A percentile compares a stretch with the other conserved stretches of the same genome.
phyloP scores from a whole-genome alignment of 495 filamentous ascomycete species.

The Lindgomyces ingoldianus region DNA sequence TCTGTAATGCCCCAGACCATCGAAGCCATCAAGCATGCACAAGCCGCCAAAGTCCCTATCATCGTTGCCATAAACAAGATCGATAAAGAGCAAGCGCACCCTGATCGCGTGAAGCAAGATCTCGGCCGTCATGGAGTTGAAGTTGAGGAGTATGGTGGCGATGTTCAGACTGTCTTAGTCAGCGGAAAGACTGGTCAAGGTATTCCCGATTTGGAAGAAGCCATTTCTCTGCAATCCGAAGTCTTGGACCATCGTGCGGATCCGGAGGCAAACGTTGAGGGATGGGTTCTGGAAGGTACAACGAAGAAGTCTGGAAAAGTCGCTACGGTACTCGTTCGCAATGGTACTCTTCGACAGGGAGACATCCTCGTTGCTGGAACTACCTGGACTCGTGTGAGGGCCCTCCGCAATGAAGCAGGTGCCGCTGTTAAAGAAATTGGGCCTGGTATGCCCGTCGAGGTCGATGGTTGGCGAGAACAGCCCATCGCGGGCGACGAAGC shows the following conservation, averaged over 20 bases:
- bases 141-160: conserved; percentile 93
- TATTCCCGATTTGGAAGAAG: conserved; percentile 90
- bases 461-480: conserved; percentile 92
- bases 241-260: conserved; percentile 88
- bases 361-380: conserved; percentile 85
- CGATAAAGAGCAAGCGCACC: conserved; percentile 78
- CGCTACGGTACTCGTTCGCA: conserved; percentile 83
- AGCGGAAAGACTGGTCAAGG: conserved; percentile 93
- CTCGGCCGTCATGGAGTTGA: conserved; percentile 82
- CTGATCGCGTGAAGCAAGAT: conserved; percentile 84
- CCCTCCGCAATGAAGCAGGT: conserved; percentile 83
- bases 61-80: conserved; percentile 99
- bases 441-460: conserved; percentile 85
- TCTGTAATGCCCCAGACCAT: conserved; percentile 97
- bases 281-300: conserved; percentile 91
- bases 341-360: conserved; percentile 79
- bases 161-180: conserved; percentile 86
- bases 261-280: conserved; percentile 73
- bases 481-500: conserved; percentile 87
- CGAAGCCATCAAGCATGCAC: conserved; percentile 94
- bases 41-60: conserved; percentile 85
- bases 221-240: conserved; percentile 77
- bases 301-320: conserved; percentile 84
- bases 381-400: conserved; percentile 80
- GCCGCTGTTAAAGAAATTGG: conserved; percentile 68